These are phyloP conservation scores for Solanum gracilifrons DNA, from an alignment of 257 asterid species.

Conservation along the genomic window DNA sequence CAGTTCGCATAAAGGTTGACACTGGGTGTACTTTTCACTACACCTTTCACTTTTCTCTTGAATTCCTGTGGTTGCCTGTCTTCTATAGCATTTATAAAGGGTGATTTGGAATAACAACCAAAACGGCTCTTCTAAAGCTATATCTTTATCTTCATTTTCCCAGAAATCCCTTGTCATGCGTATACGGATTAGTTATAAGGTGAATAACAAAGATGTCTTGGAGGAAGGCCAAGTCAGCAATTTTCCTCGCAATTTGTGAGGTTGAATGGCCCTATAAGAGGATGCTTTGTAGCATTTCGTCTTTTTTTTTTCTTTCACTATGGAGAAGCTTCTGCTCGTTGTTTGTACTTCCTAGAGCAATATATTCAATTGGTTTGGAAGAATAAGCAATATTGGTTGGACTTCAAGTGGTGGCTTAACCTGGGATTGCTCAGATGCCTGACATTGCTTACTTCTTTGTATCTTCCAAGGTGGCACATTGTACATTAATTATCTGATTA, in stretches of 20 bases:
- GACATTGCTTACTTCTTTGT: not conserved
- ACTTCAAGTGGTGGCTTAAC: slow-evolving; percentile 2
- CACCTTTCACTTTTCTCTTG: not conserved
- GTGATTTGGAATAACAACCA: not conserved
- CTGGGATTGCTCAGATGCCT: slow-evolving; percentile 9
- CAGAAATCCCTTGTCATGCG: slow-evolving; percentile 96
- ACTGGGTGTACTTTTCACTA: too few relatives aligned
- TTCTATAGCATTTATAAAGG: not conserved
- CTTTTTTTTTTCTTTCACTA: not conserved
- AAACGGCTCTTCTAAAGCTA: not conserved
- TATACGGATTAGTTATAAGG: slow-evolving; percentile 67
- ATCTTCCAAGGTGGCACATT: slow-evolving; percentile 5
- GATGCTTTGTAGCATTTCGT: not conserved
- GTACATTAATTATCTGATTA: slow-evolving; percentile 34
- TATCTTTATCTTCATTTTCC: slow-evolving; percentile 6
- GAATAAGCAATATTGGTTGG: slow-evolving; percentile 6
- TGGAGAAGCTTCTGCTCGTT: slow-evolving; percentile 11
- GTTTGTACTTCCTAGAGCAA: slow-evolving; percentile 15
- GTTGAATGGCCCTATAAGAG: not conserved
- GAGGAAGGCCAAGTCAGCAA: slow-evolving; percentile 93
- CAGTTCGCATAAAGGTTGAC: not conserved
- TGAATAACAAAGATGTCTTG: slow-evolving; percentile 53
- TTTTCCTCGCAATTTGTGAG: slow-evolving; percentile 65
- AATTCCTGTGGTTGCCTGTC: not conserved
- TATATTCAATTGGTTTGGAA: slow-evolving; percentile 11